Evolutionary conservation across 371 early-diverging fungal species (phyloP), one percentile per base, ranked within the genome.

Genomic region (Rhizomucor pusillus): DNA sequence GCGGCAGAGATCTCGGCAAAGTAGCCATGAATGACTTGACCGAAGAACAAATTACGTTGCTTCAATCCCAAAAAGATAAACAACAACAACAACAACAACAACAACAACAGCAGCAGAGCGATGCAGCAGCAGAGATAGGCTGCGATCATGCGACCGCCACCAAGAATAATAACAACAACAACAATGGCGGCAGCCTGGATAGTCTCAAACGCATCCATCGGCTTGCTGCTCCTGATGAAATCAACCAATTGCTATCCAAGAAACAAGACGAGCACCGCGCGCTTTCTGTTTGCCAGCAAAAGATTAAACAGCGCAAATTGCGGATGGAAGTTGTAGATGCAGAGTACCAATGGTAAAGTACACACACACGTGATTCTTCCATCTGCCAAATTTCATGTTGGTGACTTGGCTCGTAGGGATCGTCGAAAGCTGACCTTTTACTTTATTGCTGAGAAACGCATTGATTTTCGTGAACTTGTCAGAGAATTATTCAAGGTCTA

Each of bases 401-500:
- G 25, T 33, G 1, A n/a, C 10, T 18, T 5, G 18, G 10, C 33
- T 18, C 34, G 3, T 43, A 89, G 89, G 90, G 97, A 98, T 68
- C 86, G 96, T 16, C 90, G 93, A 63, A 96, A 95, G 81, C 77
- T 98, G 54, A 98, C 96, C 0, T 95, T 95, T 63, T 95, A 92
- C 67, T 98, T 94, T 69, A 82, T 86, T 10, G 91, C 96, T 20
- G 92, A 93, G 47, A 84, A 88, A 48, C 84, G 99, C 44, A 92
- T 99, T 56, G 99, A 99, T 72, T 99, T 99, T 73, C 85, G 99
- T 52, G 99, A 99, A 62, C 80, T 99, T 43, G 99, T 99, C 35
- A 89, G 96, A 33, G 99, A 99, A 50, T 76, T 99, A 45, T 99
- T 99, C 80, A 97, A 97, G 71, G 88, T 94, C 18, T 99, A 97